These are phyloP conservation scores for Capsicum pubescens DNA, from an alignment of 257 asterid genomes.

Conservation along the genomic window DNA sequence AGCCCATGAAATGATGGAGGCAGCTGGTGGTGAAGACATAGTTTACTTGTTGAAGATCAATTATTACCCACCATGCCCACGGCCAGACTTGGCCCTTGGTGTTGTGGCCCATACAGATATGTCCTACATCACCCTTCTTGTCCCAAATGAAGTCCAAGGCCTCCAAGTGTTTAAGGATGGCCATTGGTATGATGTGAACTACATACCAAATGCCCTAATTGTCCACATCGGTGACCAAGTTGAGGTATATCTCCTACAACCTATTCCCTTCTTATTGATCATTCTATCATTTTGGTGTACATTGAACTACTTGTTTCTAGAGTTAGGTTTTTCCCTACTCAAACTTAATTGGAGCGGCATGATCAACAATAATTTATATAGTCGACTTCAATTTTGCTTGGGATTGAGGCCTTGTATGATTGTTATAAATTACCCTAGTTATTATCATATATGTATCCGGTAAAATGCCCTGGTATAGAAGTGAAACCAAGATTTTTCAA, in stretches of 20 bases:
- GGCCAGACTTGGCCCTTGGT: slow-evolving; percentile 85
- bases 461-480: not conserved
- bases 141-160: slow-evolving; percentile 82
- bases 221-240: slow-evolving; percentile 89
- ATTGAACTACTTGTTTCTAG: not conserved
- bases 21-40: slow-evolving; percentile 64
- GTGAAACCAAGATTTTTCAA: no score
- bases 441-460: not conserved
- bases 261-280: not conserved
- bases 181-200: slow-evolving; percentile 77
- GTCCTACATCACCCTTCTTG: slow-evolving; percentile 71
- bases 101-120: slow-evolving; percentile 94
- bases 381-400: no score
- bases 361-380: no score
- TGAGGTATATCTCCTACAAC: slow-evolving; percentile 52
- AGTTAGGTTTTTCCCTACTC: no score
- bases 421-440: not conserved
- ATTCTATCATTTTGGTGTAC: not conserved
- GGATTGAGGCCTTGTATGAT: no score
- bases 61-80: slow-evolving; percentile 91
- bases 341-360: not conserved
- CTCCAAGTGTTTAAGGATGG: slow-evolving; percentile 78
- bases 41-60: slow-evolving; percentile 71
- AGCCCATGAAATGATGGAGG: slow-evolving; percentile 53
- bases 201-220: slow-evolving; percentile 80